Evolutionary conservation across 2,329 filamentous ascomycete genomes (phyloP), one percentile per base, ranked within the genome.

Genomic region (Cladosporium sp.): DNA sequence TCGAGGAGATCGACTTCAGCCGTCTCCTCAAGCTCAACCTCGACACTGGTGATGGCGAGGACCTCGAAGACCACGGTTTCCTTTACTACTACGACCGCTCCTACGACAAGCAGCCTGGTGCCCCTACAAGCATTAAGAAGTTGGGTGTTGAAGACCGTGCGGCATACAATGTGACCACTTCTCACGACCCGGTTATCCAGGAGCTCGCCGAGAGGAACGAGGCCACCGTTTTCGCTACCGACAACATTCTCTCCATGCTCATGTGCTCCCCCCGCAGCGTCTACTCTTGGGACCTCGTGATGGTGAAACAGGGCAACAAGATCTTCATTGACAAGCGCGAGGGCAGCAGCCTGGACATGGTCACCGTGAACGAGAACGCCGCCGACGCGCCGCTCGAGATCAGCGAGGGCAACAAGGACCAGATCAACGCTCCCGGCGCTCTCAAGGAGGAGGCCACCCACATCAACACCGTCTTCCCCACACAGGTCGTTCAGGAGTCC

Each of bases 381-480:
- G 87, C 87, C 56, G 93, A 98, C 71, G 89, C 92, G 22, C 93
- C 93, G 35, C 81, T 97, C 49, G 93, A 98, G 71, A 83, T 87
- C 28, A 85, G 89, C 53, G 92, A 97, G 67, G 89, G 89, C 65
- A 90, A 89, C 77, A 95, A 95, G 76, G 93, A 98, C 69, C 78
- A 81, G 60, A 86, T 98, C 74, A 98, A 98, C 82, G 90, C 90
- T 67, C 93, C 93, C n/a, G 76, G 78, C 52, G 89, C 91, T 50
- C 84, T 98, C 54, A 92, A 95, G 66, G 86, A 96, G 72, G 93
- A 98, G 76, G 93, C 93, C 52, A 98, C 93, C 49, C 95, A 96
- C 78, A 98, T 98, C 82, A 98, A 98, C 83, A 93, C 97, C 81
- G 95, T 97, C 79, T 98, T 98, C 72, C 87, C 89, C 63, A 89